phyloP scores from a whole-genome alignment of 140 eudicot genomes.

The Erigeron philadelphicus region DNA sequence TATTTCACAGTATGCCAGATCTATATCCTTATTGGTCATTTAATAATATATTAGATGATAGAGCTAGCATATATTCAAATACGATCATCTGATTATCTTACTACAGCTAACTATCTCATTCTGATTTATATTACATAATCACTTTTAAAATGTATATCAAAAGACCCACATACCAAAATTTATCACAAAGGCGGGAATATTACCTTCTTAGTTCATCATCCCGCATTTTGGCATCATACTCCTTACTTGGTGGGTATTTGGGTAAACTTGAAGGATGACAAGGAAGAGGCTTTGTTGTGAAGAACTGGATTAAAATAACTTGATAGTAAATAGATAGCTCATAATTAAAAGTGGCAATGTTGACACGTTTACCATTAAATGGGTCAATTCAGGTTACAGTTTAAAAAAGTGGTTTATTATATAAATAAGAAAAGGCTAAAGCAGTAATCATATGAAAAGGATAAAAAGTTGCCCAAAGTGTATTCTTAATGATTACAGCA shows the following conservation, averaged over 20 bases:
- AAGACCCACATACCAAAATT: neutral
- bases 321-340: constrained; percentile 12
- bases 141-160: neutral
- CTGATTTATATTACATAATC: neutral
- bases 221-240: constrained; percentile 70
- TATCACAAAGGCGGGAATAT: constrained; percentile 6
- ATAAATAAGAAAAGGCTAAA: too few relatives aligned
- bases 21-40: too few relatives aligned
- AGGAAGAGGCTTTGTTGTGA: constrained; percentile 77
- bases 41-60: too few relatives aligned
- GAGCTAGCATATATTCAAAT: too few relatives aligned
- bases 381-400: neutral
- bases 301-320: constrained; percentile 43
- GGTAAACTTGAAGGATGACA: constrained; percentile 84
- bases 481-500: too few relatives aligned
- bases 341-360: neutral
- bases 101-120: too few relatives aligned
- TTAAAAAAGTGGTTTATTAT: neutral
- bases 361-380: neutral
- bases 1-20: too few relatives aligned
- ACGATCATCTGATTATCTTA: too few relatives aligned
- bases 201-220: constrained; percentile 89
- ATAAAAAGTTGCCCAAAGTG: neutral
- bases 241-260: constrained; percentile 92
- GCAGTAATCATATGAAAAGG: neutral